Percentiles rank a stretch among this genome's conserved stretches.
Conservation (phyloP, 805 yeast species). For the Blastobotrys robertii region DNA sequence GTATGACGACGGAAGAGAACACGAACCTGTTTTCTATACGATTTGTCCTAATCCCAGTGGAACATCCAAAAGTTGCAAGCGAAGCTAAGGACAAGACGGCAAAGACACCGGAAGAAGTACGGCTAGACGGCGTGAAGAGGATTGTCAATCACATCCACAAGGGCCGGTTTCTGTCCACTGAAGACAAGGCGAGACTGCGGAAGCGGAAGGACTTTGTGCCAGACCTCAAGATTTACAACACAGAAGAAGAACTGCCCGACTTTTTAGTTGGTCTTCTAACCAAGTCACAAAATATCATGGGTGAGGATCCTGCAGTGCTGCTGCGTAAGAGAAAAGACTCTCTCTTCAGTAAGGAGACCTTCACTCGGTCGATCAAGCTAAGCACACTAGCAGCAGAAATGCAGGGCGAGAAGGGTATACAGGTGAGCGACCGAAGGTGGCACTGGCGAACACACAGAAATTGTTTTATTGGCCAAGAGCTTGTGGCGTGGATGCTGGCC, state of each 20-base stretch:
- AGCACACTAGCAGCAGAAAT: conserved; percentile 51
- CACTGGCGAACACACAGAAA: conserved; percentile 70
- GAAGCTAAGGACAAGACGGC: conserved; percentile 44
- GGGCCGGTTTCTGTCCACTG: conserved; percentile 38
- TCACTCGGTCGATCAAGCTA: conserved; percentile 42
- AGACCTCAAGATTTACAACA: conserved; percentile 80
- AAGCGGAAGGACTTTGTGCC: conserved; percentile 41
- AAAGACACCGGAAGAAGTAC: conserved; percentile 72
- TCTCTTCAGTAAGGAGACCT: conserved; percentile 26
- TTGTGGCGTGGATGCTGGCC: conserved; percentile 77
- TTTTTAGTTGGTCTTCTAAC: conserved; percentile 35
- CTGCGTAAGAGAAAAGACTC: conserved; percentile 6
- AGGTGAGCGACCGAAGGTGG: conserved; percentile 77
- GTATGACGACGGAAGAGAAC: conserved; percentile 44
- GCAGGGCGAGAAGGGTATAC: conserved; percentile 53
- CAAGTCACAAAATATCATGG: conserved; percentile 37
- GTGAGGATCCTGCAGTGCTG: conserved; percentile 7
- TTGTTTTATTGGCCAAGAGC: conserved; percentile 77
- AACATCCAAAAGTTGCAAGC: conserved; percentile 32
- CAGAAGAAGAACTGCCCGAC: conserved; percentile 47
- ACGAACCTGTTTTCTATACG: conserved; percentile 49
- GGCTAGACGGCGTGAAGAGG: conserved; percentile 80
- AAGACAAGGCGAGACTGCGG: conserved; percentile 32
- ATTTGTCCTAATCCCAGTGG: conserved; percentile 76
- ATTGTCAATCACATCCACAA: conserved; percentile 51